These are phyloP conservation scores for Fimicolochytrium jonesii DNA, from an alignment of 192 early-diverging fungal genomes.

Conservation along the genomic window DNA sequence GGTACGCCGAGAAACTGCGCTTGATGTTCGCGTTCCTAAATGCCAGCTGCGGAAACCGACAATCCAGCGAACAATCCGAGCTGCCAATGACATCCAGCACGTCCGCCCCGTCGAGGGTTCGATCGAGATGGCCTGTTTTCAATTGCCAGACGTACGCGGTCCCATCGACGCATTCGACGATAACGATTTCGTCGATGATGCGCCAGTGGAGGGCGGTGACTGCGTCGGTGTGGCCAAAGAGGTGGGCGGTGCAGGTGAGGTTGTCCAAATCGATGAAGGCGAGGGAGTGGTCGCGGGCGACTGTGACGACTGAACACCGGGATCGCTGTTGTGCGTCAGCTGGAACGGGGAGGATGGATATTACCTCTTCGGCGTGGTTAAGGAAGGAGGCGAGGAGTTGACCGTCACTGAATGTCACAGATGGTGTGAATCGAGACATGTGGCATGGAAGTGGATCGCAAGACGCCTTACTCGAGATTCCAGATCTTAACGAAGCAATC, in stretches of 20 bases:
- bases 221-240: conserved; percentile 56
- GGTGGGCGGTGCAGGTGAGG: conserved; percentile 56
- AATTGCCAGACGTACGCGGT: conserved; percentile 74
- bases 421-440: too few species aligned
- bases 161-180: conserved; percentile 60
- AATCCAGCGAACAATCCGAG: conserved; percentile 39
- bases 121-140: conserved; percentile 72
- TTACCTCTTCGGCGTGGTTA: conserved; percentile 23
- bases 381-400: conserved; percentile 56
- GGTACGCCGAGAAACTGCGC: conserved; percentile 37
- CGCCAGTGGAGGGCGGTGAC: conserved; percentile 64
- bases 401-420: conserved; percentile 33
- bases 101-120: conserved; percentile 46
- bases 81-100: conserved; percentile 57
- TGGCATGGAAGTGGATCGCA: too few species aligned
- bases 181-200: conserved; percentile 59
- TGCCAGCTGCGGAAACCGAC: too few species aligned
- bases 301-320: conserved; percentile 49
- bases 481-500: conserved; percentile 71
- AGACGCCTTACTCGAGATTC: conserved; percentile 62
- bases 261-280: conserved; percentile 70
- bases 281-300: conserved; percentile 67
- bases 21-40: conserved; percentile 28
- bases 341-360: conserved; percentile 20
- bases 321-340: conserved; percentile 30